Percentiles rank a stretch among this genome's conserved stretches.
These are phyloP conservation scores for Boletus barrowsii DNA, from an alignment of 768 basidiomycete genomes.

Conservation along the genomic window DNA sequence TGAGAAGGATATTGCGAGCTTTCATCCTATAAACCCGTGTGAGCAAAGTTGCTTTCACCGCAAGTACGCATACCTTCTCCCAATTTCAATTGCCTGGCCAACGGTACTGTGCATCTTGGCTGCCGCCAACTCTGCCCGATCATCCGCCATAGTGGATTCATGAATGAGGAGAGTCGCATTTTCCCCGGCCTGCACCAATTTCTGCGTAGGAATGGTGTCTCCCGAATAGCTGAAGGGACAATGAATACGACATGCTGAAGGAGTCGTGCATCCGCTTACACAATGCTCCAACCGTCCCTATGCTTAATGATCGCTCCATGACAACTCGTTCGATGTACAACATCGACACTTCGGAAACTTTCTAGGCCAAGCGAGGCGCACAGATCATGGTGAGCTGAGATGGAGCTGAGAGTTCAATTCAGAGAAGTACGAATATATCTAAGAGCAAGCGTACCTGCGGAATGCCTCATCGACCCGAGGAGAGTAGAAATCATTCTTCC, in stretches of 20 bases:
- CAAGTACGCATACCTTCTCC: slow-evolving; percentile 49
- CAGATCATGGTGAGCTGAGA: slow-evolving; percentile 41
- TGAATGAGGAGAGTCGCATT: slow-evolving; percentile 84
- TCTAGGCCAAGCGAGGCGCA: slow-evolving; percentile 54
- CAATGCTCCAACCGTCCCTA: slow-evolving; percentile 49
- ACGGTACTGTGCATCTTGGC: slow-evolving; percentile 88
- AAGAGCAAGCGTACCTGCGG: slow-evolving; percentile 3
- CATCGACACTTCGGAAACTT: slow-evolving; percentile 64
- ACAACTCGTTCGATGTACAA: slow-evolving; percentile 68
- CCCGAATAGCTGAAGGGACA: slow-evolving; percentile 71
- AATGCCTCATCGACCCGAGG: slow-evolving; percentile 4
- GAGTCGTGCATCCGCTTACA: slow-evolving; percentile 25
- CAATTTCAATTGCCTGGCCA: slow-evolving; percentile 81
- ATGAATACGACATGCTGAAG: not conserved
- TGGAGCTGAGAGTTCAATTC: slow-evolving; percentile 37
- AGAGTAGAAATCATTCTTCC: slow-evolving; percentile 38
- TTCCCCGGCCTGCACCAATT: slow-evolving; percentile 60
- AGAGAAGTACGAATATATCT: not conserved
- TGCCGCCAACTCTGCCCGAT: slow-evolving; percentile 67
- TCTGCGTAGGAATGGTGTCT: slow-evolving; percentile 78
- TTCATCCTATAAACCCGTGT: slow-evolving; percentile 59
- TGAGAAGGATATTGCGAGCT: slow-evolving; percentile 82
- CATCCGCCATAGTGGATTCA: slow-evolving; percentile 91
- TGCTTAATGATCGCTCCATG: slow-evolving; percentile 72
- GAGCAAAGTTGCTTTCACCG: not conserved